Base-by-base conservation (phyloP, 768 basidiomycete species). In the Leccinellum albellum region DNA sequence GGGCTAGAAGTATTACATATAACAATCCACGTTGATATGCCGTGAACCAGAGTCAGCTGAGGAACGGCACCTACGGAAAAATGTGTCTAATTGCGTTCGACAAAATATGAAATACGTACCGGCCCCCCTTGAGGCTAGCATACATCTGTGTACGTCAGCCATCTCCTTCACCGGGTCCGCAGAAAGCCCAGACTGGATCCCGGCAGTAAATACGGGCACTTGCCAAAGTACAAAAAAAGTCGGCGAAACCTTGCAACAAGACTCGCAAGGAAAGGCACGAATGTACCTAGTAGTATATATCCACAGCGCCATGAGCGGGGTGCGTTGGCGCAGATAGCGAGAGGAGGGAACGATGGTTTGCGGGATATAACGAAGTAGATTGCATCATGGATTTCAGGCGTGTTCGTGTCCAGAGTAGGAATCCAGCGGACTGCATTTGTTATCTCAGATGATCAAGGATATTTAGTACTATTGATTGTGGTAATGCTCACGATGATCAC, bases 261-360 rank as follows among this genome's bases (percentile, higher is more conserved):
- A 4, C 20, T 17, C n/a, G 10, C n/a, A 37, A 70, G 66, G 54
- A 62, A 66, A 51, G 67, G 66, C 50, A 65, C 45, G 58, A 65
- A 50, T 53, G 31, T 23, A 20, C 58, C 71, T 0, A 66, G n/a
- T 32, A 35, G 51, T 82, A 78, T 3, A 82, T 73, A 61, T 91
- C 89, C 79, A 65, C 87, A 88, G 40, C 81, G 82, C 56, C 82
- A 86, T 1, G 88, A 89, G 8, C 89, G 78, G 2, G 92, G 88
- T 0, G 92, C 85, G 59, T 92, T 93, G n/a, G 87, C 84, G 69
- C 91, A 93, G 53, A 94, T 92, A 0, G 89, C 88, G 31, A 93
- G 75, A 0, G 90, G 86, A 65, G 74, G 84, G 63, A 85, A 81
- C 1, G 76, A 73, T 0, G 77, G 78, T 55, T 83, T 83, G 46